Percentiles rank a stretch among this genome's conserved stretches.
phyloP scores from a whole-genome alignment of 345 rosid genomes.

The Leavenworthia alabamica region DNA sequence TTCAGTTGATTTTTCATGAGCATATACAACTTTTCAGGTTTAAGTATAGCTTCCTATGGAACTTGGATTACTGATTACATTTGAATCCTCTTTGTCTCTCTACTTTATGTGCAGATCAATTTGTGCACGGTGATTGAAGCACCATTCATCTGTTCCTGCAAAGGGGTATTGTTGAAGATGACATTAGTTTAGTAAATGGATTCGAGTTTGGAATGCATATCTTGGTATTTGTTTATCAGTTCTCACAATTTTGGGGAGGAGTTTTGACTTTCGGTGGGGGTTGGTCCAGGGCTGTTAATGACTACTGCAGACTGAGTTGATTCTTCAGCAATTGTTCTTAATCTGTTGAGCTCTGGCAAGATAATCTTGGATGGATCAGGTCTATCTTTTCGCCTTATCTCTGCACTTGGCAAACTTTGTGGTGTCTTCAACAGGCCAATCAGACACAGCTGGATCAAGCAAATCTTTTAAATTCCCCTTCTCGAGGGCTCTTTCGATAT shows the following conservation, averaged over 20 bases:
- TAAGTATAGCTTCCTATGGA: conserved; percentile 3
- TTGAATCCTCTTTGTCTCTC: not conserved
- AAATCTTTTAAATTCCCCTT: conserved; percentile 47
- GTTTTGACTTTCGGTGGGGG: conserved; percentile 23
- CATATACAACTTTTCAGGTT: not conserved
- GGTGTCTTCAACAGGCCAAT: conserved; percentile 85
- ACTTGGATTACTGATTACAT: conserved; percentile 8
- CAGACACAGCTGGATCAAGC: conserved; percentile 58
- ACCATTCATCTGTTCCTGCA: conserved; percentile 19
- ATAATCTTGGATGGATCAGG: conserved; percentile 69
- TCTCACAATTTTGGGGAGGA: conserved; percentile 25
- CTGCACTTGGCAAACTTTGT: conserved; percentile 49
- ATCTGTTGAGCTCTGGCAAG: conserved; percentile 60
- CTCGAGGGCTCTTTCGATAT: conserved; percentile 52
- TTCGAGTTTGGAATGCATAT: conserved; percentile 7
- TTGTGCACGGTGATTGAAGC: not conserved
- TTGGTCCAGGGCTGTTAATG: conserved; percentile 33
- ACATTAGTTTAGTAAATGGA: not conserved
- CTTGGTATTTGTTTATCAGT: conserved; percentile 3
- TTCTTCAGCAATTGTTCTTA: conserved; percentile 59
- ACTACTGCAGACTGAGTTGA: conserved; percentile 20
- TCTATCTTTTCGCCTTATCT: conserved; percentile 71
- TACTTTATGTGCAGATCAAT: conserved; percentile 8
- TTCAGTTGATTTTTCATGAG: conserved; percentile 3
- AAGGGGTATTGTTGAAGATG: conserved; percentile 1